A percentile compares a stretch with the other conserved stretches of the same genome.
Evolutionary conservation across 1,284 basidiomycete species (phyloP).

Genomic region (Xanthoconium separans): DNA sequence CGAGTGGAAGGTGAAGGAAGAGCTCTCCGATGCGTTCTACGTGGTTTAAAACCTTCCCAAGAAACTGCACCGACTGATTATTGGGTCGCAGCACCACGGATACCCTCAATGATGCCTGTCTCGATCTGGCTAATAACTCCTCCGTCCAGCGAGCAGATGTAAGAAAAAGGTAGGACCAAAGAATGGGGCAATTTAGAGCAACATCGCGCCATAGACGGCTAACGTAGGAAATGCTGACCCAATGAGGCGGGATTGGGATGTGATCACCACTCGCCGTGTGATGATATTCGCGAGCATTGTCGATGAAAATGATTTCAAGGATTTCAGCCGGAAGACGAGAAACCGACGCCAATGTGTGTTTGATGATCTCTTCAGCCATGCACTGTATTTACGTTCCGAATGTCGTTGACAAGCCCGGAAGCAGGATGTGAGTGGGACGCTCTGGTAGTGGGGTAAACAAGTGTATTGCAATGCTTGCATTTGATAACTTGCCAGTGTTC

Average conservation of each 20-base stretch:
- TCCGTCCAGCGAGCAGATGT: slow-evolving; percentile 25
- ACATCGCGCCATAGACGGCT: not conserved
- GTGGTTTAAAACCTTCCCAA: not conserved
- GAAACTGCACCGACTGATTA: not conserved
- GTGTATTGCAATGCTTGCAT: no score
- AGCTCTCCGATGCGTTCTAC: slow-evolving; percentile 3
- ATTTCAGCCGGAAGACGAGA: not conserved
- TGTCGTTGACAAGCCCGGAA: no score
- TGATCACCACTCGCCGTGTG: not conserved
- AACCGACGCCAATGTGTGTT: not conserved
- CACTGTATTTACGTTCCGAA: no score
- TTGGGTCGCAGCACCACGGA: slow-evolving; percentile 7
- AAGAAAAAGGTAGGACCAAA: slow-evolving; percentile 33
- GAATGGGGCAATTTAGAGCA: not conserved
- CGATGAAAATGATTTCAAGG: not conserved
- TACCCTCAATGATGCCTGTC: slow-evolving; percentile 25
- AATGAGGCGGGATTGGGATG: not conserved
- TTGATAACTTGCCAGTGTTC: no score
- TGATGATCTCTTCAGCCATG: no score
- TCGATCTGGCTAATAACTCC: slow-evolving; percentile 35
- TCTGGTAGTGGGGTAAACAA: no score
- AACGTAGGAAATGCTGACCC: not conserved
- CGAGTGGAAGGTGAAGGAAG: not conserved
- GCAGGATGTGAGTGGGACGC: no score
- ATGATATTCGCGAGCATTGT: not conserved